phyloP scores from a whole-genome alignment of 345 rosid genomes.

The Brassica cretica region DNA sequence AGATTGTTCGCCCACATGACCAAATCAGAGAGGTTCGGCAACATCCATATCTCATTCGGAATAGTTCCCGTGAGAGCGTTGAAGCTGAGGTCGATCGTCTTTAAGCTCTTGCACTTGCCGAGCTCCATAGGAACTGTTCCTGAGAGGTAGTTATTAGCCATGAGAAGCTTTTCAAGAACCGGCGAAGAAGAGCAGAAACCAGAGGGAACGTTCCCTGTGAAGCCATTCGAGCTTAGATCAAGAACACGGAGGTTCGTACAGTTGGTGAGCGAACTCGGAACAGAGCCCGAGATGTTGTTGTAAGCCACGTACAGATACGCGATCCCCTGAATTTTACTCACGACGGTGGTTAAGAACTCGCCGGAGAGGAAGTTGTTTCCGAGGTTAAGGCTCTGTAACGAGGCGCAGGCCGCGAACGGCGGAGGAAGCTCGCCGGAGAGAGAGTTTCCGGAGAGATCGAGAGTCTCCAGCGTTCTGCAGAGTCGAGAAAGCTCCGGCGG shows the following conservation, averaged over 20 bases:
- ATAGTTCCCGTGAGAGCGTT: slow-evolving; percentile 67
- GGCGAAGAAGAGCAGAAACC: slow-evolving; percentile 61
- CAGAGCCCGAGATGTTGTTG: slow-evolving; percentile 74
- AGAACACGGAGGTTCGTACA: slow-evolving; percentile 68
- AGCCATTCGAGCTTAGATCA: slow-evolving; percentile 75
- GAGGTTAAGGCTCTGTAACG: slow-evolving; percentile 62
- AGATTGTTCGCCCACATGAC: slow-evolving; percentile 97
- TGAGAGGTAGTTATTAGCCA: slow-evolving; percentile 73
- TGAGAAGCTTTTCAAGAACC: slow-evolving; percentile 59
- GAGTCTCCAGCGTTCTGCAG: slow-evolving; percentile 56
- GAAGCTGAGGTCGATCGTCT: slow-evolving; percentile 83
- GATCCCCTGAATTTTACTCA: slow-evolving; percentile 59
- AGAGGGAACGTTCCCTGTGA: slow-evolving; percentile 64
- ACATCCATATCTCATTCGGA: slow-evolving; percentile 65
- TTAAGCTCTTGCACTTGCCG: slow-evolving; percentile 69
- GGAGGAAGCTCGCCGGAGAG: slow-evolving; percentile 66
- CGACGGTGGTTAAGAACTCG: slow-evolving; percentile 64
- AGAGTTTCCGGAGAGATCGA: slow-evolving; percentile 73
- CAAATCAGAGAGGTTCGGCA: slow-evolving; percentile 71
- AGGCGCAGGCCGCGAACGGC: slow-evolving; percentile 51
- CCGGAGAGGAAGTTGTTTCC: slow-evolving; percentile 74
- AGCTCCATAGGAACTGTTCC: slow-evolving; percentile 74
- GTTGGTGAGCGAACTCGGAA: slow-evolving; percentile 63
- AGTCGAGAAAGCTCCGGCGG: slow-evolving; percentile 65
- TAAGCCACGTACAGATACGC: slow-evolving; percentile 57